These are phyloP conservation scores for Actinidia chinensis DNA, from an alignment of 179 eudicot species.

Conservation along the genomic window DNA sequence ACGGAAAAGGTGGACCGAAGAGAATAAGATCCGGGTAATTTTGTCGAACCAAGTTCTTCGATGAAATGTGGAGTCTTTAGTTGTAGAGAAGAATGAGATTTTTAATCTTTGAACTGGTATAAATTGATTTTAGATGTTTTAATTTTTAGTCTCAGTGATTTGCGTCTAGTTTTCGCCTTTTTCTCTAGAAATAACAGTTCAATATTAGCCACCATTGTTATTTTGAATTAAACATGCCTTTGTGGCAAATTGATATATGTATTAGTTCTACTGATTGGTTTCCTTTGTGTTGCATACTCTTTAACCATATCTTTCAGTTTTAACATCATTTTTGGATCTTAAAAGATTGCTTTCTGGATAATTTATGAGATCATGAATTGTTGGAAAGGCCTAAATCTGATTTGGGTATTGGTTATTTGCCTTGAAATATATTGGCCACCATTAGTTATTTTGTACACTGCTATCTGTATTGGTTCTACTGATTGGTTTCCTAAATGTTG, in stretches of 20 bases:
- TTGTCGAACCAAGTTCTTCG: background rate
- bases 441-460: background rate
- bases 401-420: too few species aligned
- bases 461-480: background rate
- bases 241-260: background rate
- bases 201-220: background rate
- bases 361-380: too few species aligned
- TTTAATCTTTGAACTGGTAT: background rate
- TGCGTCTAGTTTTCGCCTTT: background rate
- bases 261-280: background rate
- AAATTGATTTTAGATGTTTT: background rate
- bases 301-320: background rate
- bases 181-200: constrained; percentile 11
- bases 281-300: background rate
- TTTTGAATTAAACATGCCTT: background rate
- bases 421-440: background rate
- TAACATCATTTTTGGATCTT: background rate
- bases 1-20: constrained; percentile 58
- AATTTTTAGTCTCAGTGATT: background rate
- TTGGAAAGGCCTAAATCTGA: too few species aligned
- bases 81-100: background rate
- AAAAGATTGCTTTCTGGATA: background rate
- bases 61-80: constrained; percentile 5
- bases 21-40: constrained; percentile 50
- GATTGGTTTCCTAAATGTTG: background rate